Base-by-base conservation (phyloP, 108 stramenopile species). In the Fistulifera pelliculosa region DNA sequence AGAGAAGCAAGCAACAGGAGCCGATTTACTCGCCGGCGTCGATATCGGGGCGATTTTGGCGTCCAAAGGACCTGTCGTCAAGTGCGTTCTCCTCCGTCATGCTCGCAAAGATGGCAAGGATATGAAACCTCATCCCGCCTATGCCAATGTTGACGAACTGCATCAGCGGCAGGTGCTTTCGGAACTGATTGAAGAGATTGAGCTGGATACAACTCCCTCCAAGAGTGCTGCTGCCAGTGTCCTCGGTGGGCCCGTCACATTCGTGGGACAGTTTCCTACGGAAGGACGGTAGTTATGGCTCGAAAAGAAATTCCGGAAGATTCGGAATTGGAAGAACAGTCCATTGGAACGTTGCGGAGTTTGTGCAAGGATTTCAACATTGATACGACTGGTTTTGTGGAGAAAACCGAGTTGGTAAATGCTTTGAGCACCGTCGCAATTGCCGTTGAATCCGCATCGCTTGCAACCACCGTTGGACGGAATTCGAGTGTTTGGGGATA, bases 191-290 rank as follows among this genome's bases (percentile, higher is more conserved):
- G 71, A 79, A 35, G 81, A 83, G 64, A 60, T 61, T 47, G 54
- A 78, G 57, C 43, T 92, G 0, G 90, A 92, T 47, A 92, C 85
- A n/a, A 87, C 90, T 1, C 90, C 90, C 23, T 62, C 64, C 25
- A 92, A 87, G 54, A 66, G 66, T 12, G 64, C 69, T 54, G 83
- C 83, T 17, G 43, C 61, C 8, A 38, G 76, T 45, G 38, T 80
- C 12, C 51, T 92, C 50, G 87, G 82, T 38, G 85, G 85, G 5
- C 76, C 81, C 27, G 75, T 87, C 43, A 92, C 90, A 8, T 92
- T 92, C 60, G 42, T 92, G 44, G 85, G 90, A 22, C 90, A 92
- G 64, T 92, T 81, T 44, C 83, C 85, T 49, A 79, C 80, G 3
- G 90, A 92, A 64, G 85, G 22, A 77, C 81, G 39, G 66, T 92